Evolutionary conservation across 1,139 yeast genomes (phyloP), one percentile per base, ranked within the genome.

Genomic region (Suhomyces bokatorum): DNA sequence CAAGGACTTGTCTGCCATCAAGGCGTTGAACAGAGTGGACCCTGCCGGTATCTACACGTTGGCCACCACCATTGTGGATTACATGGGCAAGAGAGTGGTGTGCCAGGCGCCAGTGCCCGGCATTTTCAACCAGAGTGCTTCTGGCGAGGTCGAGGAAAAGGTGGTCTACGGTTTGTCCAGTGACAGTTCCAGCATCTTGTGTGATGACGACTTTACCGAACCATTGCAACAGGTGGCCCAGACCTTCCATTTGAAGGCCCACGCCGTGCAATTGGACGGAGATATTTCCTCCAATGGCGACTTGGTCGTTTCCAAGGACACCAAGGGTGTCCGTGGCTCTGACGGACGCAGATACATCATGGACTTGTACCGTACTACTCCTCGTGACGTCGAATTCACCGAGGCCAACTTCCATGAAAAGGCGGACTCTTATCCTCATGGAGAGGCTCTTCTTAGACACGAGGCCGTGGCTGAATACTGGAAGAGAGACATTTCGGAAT

Each of bases 61-160:
- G 50, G 81, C 88, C 54, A 87, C 97, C 7, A 78, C 91, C 37
- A 78, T 91, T 48, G 89, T 93, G 45, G 98, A 93, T 64, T 91
- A 80, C 67, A 81, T 87, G 64, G 99, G 99, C 50, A 85, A 81
- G 57, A 80, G 98, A 64, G 73, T 91, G 35, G 78, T 91, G 35
- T 90, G 96, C 62, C 99, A 93, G 70, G 88, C 97, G 13, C 97
- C 97, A 20, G 96, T 93, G 40, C 99, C 99, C n/a, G 99, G 99
- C 49, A 81, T 91, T 49, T 86, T 91, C 67, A 75, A 79, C 45
- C 78, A 77, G 44, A 59, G 66, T 15, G 55, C 55, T 9, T 65
- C 60, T 13, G 49, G 48, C 8, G 62, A 56, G 16, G 61, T 55
- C 14, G 60, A 53, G 7, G 80, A 75, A 43, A 80, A 78, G 58